phyloP scores from a whole-genome alignment of 495 filamentous ascomycete genomes.

The Cenococcum geophilum region DNA sequence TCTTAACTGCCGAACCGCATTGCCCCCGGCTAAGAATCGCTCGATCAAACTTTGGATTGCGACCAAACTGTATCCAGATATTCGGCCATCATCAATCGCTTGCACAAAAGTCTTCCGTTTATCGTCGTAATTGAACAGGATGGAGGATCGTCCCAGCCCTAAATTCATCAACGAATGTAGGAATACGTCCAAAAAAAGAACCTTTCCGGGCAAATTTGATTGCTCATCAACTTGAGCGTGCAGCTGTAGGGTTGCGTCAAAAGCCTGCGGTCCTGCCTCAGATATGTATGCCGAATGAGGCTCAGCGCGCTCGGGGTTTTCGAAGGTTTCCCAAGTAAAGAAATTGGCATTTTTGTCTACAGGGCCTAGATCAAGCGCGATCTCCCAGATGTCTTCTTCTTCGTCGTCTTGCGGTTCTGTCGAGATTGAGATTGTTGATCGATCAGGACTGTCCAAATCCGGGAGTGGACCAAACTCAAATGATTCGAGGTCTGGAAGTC shows the following conservation, averaged over 20 bases:
- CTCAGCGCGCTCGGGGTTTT: slow-evolving; percentile 40
- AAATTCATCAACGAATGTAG: slow-evolving; percentile 61
- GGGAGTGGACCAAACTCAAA: slow-evolving; percentile 32
- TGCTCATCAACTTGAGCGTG: slow-evolving; percentile 8
- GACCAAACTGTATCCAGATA: slow-evolving; percentile 61
- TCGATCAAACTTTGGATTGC: slow-evolving; percentile 52
- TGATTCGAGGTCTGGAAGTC: slow-evolving; percentile 30
- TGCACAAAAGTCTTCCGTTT: slow-evolving; percentile 53
- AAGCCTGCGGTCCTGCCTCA: slow-evolving; percentile 65
- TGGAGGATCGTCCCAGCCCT: slow-evolving; percentile 72
- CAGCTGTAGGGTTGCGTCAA: slow-evolving; percentile 53
- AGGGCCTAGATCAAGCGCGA: slow-evolving; percentile 32
- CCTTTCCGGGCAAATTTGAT: slow-evolving; percentile 11
- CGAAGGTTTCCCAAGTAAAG: slow-evolving; percentile 62
- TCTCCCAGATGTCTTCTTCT: slow-evolving; percentile 33
- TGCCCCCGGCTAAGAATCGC: slow-evolving; percentile 55
- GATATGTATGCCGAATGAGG: slow-evolving; percentile 60
- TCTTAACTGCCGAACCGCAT: slow-evolving; percentile 48
- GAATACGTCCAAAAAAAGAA: slow-evolving; percentile 44
- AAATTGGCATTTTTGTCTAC: slow-evolving; percentile 48
- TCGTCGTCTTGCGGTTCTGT: slow-evolving; percentile 19
- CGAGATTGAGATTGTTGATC: slow-evolving; percentile 21
- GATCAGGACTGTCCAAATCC: slow-evolving; percentile 23
- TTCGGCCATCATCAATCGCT: slow-evolving; percentile 48
- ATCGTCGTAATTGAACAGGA: slow-evolving; percentile 66